phyloP scores from a whole-genome alignment of 805 yeast genomes.

The Candida broadrunensis region DNA sequence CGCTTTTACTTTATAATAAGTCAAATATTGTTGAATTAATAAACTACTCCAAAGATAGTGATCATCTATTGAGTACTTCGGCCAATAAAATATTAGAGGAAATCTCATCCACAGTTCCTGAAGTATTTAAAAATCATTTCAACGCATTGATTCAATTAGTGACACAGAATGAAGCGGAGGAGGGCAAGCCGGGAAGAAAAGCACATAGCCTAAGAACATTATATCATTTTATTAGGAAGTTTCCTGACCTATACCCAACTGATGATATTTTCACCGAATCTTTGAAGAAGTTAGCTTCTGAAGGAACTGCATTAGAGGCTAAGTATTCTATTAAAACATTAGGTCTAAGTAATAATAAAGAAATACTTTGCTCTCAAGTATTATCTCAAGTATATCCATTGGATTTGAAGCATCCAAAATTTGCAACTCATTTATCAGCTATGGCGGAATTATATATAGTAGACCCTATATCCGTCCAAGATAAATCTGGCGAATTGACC shows the following conservation, averaged over 20 bases:
- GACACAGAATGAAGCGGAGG: constrained; percentile 8
- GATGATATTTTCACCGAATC: constrained; percentile 42
- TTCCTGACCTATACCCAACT: constrained; percentile 47
- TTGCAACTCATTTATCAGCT: constrained; percentile 57
- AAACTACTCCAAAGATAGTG: constrained; percentile 37
- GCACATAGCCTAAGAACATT: constrained; percentile 55
- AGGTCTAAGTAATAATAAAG: constrained; percentile 44
- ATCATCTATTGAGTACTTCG: constrained; percentile 21
- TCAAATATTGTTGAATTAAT: constrained; percentile 58
- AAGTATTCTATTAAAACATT: constrained; percentile 61
- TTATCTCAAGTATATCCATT: constrained; percentile 50
- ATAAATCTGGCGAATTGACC: constrained; percentile 56
- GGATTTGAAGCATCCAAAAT: constrained; percentile 27
- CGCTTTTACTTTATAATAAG: constrained; percentile 61
- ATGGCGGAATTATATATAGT: constrained; percentile 56
- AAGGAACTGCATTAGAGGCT: constrained; percentile 61
- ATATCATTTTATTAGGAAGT: constrained; percentile 53
- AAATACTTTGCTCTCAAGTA: constrained; percentile 36
- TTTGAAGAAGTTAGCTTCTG: constrained; percentile 43
- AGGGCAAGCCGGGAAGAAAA: constrained; percentile 12
- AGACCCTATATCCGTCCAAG: constrained; percentile 48
- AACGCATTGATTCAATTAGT: constrained; percentile 44
- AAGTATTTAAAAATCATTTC: constrained; percentile 60
- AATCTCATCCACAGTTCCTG: constrained; percentile 60
- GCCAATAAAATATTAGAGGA: constrained; percentile 58